Base-by-base conservation (phyloP, 139 green algal species). In the Volvox reticuliferus region DNA sequence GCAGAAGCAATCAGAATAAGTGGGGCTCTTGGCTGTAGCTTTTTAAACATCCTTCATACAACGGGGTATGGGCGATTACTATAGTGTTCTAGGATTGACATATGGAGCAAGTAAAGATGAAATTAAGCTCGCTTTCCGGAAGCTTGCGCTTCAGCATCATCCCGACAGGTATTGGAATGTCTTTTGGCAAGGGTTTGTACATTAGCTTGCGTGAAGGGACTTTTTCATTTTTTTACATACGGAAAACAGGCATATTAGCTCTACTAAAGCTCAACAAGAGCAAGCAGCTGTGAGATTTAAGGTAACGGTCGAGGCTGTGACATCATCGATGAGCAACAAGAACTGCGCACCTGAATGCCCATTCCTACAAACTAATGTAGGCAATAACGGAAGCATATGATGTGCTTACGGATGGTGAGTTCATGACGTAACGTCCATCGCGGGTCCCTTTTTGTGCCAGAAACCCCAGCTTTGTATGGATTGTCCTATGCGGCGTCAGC, bases 361-460 rank as follows among this genome's bases (percentile, higher is more conserved):
- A 73, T 16, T 84, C 76, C 61, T 61, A 62, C 13, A 82, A 44
- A 37, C 30, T 20, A 28, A 28, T 35, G 1, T 69, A 89, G 85
- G 37, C 85, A 67, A 89, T 89, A 63, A 89, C 85, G 20, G 85
- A 89, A 61, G 85, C 85, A 12, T 89, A 89, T 37, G 85, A 89
- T 0, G 85, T 89, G 5, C 44, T 89, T 1, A 89, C 85, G 0
- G 85, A 89, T 50, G 85, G 85, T 89, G 32, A 86, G 80, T 24
- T 14, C 65, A 55, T 9, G 44, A 55, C 44, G 44, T 5, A 55
- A 55, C 44, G 44, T 55, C 44, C 44, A 14, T 9, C 9, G n/a
- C n/a, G 44, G 44, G 44, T 9, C 44, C 44, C 44, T 55, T 14
- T 9, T n/a, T n/a, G n/a, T 14, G 44, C 44, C 44, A 5, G 5